Evolutionary conservation across 768 basidiomycete genomes (phyloP).

Genomic region (Russula earlei): DNA sequence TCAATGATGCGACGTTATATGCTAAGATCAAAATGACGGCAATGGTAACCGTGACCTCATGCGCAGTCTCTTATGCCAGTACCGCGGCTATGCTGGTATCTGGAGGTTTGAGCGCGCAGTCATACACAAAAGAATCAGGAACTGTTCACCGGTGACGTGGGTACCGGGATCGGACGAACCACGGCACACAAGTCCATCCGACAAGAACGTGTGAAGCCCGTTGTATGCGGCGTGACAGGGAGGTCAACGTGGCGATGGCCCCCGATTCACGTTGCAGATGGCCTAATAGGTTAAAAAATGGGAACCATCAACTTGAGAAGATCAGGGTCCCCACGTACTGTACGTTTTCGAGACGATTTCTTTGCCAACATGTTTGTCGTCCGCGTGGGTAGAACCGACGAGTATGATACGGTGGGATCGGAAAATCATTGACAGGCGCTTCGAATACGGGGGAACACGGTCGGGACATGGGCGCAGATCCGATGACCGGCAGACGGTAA

Average conservation of each 20-base stretch:
- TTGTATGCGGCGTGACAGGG: background rate
- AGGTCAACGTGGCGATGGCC: background rate
- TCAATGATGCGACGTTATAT: background rate
- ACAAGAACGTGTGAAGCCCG: background rate
- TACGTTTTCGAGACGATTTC: background rate
- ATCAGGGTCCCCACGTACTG: background rate
- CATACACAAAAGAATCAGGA: background rate
- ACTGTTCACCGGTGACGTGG: background rate
- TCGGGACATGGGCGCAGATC: background rate
- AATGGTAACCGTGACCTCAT: background rate
- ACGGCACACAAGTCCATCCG: background rate
- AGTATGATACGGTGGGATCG: background rate
- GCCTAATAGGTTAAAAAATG: no score
- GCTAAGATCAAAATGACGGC: background rate
- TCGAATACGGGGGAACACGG: background rate
- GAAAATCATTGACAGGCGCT: background rate
- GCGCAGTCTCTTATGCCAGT: background rate
- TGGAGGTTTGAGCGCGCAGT: background rate
- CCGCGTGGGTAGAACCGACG: background rate
- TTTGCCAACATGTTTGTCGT: conserved; percentile 1
- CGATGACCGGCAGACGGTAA: background rate
- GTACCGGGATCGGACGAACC: background rate
- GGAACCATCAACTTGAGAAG: no score
- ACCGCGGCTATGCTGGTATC: background rate
- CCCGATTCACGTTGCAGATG: background rate